These are phyloP conservation scores for Rhizoclosmatium sp. DNA, from an alignment of 192 early-diverging fungal species.

Conservation along the genomic window DNA sequence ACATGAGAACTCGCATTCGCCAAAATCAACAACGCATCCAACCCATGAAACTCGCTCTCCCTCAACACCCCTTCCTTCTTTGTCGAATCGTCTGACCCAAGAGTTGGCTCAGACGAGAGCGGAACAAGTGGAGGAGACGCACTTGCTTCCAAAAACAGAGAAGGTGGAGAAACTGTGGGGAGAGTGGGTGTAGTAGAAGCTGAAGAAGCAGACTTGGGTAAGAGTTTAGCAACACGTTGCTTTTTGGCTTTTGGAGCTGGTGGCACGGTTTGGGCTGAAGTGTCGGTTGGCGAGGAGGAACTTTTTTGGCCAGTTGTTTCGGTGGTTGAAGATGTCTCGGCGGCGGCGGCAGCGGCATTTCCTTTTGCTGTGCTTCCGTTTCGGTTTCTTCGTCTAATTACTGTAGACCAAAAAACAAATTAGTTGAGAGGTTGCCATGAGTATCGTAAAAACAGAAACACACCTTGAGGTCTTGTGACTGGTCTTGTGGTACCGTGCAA, in stretches of 20 bases:
- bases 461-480: slow-evolving; percentile 33
- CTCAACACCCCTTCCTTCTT: neutral
- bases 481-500: slow-evolving; percentile 83
- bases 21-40: slow-evolving; percentile 25
- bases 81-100: neutral
- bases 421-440: too few species aligned
- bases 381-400: neutral
- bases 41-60: slow-evolving; percentile 6
- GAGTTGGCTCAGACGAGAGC: neutral
- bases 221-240: neutral
- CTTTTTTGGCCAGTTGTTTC: neutral
- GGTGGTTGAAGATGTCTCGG: neutral
- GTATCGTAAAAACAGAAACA: too few species aligned
- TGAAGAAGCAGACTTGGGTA: neutral
- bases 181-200: neutral
- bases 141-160: neutral
- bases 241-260: neutral
- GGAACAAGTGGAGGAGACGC: neutral
- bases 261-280: neutral
- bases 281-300: neutral
- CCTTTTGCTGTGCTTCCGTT: neutral
- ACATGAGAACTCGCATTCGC: neutral
- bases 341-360: neutral
- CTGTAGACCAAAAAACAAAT: neutral
- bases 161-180: neutral